phyloP scores from a whole-genome alignment of 192 early-diverging fungal species.

The Coemansia sp. region DNA sequence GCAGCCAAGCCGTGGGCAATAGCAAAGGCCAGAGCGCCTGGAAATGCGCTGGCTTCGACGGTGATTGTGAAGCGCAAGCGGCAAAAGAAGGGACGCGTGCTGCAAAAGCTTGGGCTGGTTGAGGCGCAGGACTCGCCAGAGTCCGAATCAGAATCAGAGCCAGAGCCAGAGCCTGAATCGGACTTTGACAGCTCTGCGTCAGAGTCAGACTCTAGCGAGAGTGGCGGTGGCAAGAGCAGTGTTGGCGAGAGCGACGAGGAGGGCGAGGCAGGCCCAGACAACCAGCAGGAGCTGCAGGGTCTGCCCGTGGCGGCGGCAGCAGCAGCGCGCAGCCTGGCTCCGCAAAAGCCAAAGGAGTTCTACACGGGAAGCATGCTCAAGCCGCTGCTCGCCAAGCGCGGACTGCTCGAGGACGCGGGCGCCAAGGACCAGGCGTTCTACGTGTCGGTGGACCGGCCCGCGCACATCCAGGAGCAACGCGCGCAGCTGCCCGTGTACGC shows the following conservation, averaged over 20 bases:
- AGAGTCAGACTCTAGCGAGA: conserved; percentile 28
- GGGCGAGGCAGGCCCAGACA: conserved; percentile 23
- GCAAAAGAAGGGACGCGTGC: conserved; percentile 57
- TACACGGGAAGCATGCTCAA: conserved; percentile 48
- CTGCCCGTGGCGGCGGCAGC: not conserved
- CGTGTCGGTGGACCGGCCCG: conserved; percentile 75
- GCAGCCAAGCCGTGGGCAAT: not conserved
- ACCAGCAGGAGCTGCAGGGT: not conserved
- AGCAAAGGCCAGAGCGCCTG: conserved; percentile 31
- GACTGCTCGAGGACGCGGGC: not conserved
- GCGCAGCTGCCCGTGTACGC: conserved; percentile 85
- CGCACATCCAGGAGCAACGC: conserved; percentile 75
- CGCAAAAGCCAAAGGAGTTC: conserved; percentile 15
- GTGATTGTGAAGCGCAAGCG: conserved; percentile 56
- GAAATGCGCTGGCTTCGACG: conserved; percentile 36
- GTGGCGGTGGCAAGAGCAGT: not conserved
- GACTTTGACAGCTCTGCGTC: conserved; percentile 77
- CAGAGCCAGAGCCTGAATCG: conserved; percentile 32
- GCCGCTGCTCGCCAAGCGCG: conserved; percentile 28
- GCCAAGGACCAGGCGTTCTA: conserved; percentile 60
- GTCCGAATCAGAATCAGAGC: not conserved
- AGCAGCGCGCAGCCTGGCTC: not conserved
- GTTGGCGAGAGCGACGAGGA: conserved; percentile 30
- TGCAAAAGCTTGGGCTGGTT: conserved; percentile 36
- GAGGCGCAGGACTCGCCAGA: conserved; percentile 6